Base-by-base conservation (phyloP, 2,329 filamentous ascomycete genomes). In the Apiospora malaysiana region DNA sequence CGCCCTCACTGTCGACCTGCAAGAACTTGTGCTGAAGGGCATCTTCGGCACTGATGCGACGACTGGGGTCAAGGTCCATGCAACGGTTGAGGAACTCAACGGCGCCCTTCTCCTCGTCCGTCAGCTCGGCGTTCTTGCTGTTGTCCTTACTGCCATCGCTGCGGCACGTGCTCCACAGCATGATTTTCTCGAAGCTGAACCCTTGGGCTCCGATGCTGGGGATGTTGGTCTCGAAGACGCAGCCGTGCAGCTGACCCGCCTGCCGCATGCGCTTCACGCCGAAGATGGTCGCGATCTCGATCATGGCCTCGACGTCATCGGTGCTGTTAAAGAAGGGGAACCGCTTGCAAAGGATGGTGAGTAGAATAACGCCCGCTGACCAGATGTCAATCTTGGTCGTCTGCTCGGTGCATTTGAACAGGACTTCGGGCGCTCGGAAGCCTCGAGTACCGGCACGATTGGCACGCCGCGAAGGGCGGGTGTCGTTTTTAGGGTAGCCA, bases 281-380 rank as follows among this genome's bases (percentile, higher is more conserved):
- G 80, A 98, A 98, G 72, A 99, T 97, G 71, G 94, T 97, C 46
- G 95, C 93, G 75, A 99, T 97, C 82, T 99, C 96, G 75, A 99
- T 95, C 88, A 98, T 92, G 68, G 96, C 96, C 79, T 99, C 96
- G 66, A 99, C 93, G 77, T 99, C 96, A 80, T 99, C 96, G n/a
- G 94, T 92, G 65, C 94, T 97, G 83, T 99, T 98, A 87, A 99
- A 99, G 83, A 99, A 99, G 1, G 96, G 96, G 77, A 99, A 99
- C 4, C 96, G 91, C 70, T 93, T 92, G 51, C 93, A 95, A 18
- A 99, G 86, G 73, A 99, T 92, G 0, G 96, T 99, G n/a, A 99
- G 86, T 2, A 99, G 87, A 70, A 99, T 97, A n/a, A 99, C 95
- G 56, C 96, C 96, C 0, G 92, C 95, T 32, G 94, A 97, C 96